These are phyloP conservation scores for Aspergillus puulaauensis DNA, from an alignment of 2,329 filamentous ascomycete genomes.

Conservation along the genomic window DNA sequence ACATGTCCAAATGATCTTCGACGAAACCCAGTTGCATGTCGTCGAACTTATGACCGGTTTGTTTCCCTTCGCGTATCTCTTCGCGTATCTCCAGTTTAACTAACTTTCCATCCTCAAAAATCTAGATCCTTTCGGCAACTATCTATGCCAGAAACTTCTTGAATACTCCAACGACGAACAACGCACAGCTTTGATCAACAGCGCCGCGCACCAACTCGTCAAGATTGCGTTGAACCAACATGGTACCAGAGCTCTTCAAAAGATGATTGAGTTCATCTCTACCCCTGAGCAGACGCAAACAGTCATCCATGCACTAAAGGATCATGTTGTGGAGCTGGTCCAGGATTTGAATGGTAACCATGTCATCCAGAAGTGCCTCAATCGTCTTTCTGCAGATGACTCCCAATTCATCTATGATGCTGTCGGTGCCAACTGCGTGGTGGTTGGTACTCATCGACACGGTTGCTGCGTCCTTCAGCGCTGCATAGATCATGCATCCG, in stretches of 20 bases:
- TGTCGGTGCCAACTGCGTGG: conserved; percentile 80
- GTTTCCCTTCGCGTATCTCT: conserved; percentile 12
- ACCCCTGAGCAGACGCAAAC: conserved; percentile 80
- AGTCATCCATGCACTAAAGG: conserved; percentile 80
- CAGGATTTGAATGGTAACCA: conserved; percentile 98
- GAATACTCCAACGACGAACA: conserved; percentile 95
- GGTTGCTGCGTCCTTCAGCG: conserved; percentile 97
- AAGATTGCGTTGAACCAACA: conserved; percentile 96
- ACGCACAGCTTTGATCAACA: conserved; percentile 87
- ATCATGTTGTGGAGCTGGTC: conserved; percentile 88
- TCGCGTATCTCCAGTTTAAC: not conserved
- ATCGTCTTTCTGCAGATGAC: conserved; percentile 80
- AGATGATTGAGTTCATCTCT: conserved; percentile 98
- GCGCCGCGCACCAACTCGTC: conserved; percentile 82
- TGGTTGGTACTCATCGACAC: conserved; percentile 93
- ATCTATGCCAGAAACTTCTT: conserved; percentile 96
- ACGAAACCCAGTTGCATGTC: conserved; percentile 89
- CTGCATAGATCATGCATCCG: conserved; percentile 95
- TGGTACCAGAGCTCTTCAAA: conserved; percentile 92
- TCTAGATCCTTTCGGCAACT: conserved; percentile 93
- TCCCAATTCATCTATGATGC: conserved; percentile 97
- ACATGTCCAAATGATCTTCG: conserved; percentile 88
- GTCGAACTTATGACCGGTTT: conserved; percentile 88
- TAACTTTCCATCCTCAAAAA: conserved; percentile 19
- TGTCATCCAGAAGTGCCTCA: conserved; percentile 98